A percentile compares a stretch with the other conserved stretches of the same genome.
Conservation (phyloP, 108 stramenopile genomes). For the Cyclotella kingstonii region DNA sequence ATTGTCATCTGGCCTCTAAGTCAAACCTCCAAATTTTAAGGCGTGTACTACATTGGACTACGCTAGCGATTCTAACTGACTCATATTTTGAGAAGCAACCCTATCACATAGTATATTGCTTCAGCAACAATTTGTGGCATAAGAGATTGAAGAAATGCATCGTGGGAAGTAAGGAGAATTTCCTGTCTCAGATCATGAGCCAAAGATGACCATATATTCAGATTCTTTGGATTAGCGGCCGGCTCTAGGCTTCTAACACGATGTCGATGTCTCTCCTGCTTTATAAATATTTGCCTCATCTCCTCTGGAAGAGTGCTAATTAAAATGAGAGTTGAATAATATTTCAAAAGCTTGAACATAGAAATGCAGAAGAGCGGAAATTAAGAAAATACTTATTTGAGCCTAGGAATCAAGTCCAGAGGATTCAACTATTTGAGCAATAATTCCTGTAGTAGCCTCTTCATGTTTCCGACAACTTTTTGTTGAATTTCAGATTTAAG, state of each 20-base stretch:
- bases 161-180: slow-evolving; percentile 88
- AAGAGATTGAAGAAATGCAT: slow-evolving; percentile 72
- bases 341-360: not conserved
- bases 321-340: not conserved
- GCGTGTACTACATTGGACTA: slow-evolving; percentile 21
- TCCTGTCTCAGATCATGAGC: slow-evolving; percentile 89
- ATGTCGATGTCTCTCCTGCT: slow-evolving; percentile 88
- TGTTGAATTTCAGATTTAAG: slow-evolving; percentile 90
- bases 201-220: slow-evolving; percentile 86
- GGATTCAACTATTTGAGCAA: slow-evolving; percentile 62
- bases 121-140: slow-evolving; percentile 85
- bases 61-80: slow-evolving; percentile 19
- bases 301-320: slow-evolving; percentile 82
- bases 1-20: not conserved
- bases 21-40: too few relatives aligned
- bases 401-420: slow-evolving; percentile 93
- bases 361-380: not conserved
- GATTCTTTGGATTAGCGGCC: slow-evolving; percentile 88
- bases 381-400: slow-evolving; percentile 40
- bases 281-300: slow-evolving; percentile 90
- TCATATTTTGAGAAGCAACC: slow-evolving; percentile 49
- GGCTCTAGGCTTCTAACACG: slow-evolving; percentile 48
- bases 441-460: slow-evolving; percentile 50
- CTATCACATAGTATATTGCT: slow-evolving; percentile 89
- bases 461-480: slow-evolving; percentile 77